These are phyloP conservation scores for Aspergillus awamori DNA, from an alignment of 2,329 filamentous ascomycete genomes.

Conservation along the genomic window DNA sequence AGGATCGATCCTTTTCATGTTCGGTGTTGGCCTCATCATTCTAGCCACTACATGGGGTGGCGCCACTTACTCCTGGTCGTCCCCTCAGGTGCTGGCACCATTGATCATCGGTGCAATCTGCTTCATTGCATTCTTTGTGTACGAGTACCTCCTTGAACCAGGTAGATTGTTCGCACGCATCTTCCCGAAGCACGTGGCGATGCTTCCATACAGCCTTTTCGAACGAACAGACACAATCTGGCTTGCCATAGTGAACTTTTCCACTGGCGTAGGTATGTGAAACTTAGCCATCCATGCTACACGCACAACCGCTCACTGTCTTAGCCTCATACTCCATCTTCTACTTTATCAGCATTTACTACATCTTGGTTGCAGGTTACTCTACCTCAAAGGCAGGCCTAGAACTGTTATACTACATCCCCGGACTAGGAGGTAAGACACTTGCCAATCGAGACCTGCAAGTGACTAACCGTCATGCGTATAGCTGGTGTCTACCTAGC, in stretches of 20 bases:
- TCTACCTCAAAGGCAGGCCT: conserved; percentile 55
- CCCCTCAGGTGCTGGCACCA: conserved; percentile 53
- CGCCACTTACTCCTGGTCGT: conserved; percentile 56
- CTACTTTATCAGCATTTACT: conserved; percentile 71
- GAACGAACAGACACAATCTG: conserved; percentile 60
- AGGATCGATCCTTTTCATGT: conserved; percentile 60
- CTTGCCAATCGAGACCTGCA: background rate
- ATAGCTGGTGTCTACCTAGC: conserved; percentile 59
- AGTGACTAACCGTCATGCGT: background rate
- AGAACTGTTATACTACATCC: conserved; percentile 65
- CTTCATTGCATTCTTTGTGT: conserved; percentile 49
- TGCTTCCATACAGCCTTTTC: conserved; percentile 66
- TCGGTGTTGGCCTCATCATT: conserved; percentile 58
- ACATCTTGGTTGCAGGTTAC: conserved; percentile 63
- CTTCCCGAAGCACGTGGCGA: conserved; percentile 61
- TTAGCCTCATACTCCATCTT: conserved; percentile 56
- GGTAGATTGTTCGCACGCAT: conserved; percentile 50
- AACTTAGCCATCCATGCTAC: background rate
- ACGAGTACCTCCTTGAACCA: conserved; percentile 60
- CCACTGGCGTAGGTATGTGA: conserved; percentile 55
- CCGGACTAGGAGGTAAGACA: conserved; percentile 59
- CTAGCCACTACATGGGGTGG: conserved; percentile 61
- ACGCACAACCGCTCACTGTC: background rate
- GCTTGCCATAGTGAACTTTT: conserved; percentile 65
- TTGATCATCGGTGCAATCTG: conserved; percentile 52